Evolutionary conservation across 495 filamentous ascomycete genomes (phyloP), one percentile per base, ranked within the genome.

Genomic region (Gamarada debralockiae): DNA sequence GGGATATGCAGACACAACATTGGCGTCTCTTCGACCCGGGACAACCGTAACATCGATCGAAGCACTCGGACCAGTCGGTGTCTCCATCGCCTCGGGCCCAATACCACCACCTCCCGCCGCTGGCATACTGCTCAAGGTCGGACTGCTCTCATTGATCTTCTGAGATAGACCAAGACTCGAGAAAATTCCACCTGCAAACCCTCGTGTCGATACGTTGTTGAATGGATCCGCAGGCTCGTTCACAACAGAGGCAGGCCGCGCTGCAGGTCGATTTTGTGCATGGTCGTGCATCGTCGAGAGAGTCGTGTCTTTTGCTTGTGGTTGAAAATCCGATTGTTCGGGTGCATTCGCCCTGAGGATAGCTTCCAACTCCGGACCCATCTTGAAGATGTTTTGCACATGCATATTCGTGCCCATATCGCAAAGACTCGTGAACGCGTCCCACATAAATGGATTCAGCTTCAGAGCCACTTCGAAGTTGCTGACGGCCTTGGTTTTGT

Each of bases 361-460:
- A 3, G 53, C 53, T 38, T 65, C 68, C 65, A 88, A 75, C 55
- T 90, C 88, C 25, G 82, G 72, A 25, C 73, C 90, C 57, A 88
- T 73, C 64, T 85, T 89, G 70, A 92, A 98, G 53, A 97, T 87
- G 61, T 92, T 96, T 17, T 82, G 72, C 36, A 91, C 82, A 39
- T 85, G 78, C 24, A 97, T 74, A 56, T 81, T 80, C 34, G 86
- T 81, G 7, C 89, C 90, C 90, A 77, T 70, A 52, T 69, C 68
- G 44, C 67, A 76, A 3, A 98, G 71, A n/a, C 78, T 84, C 17
- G 84, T 75, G 66, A 96, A 97, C 0, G 95, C 95, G 73, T 98
- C 93, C 93, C 95, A 97, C 81, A 95, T 92, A 69, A 97, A 95
- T 0, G 93, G 92, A 63, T 97, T 97, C 33, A 84, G 64, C 67